Conservation (phyloP, 331 rosid genomes). For the Malus hybrid region DNA sequence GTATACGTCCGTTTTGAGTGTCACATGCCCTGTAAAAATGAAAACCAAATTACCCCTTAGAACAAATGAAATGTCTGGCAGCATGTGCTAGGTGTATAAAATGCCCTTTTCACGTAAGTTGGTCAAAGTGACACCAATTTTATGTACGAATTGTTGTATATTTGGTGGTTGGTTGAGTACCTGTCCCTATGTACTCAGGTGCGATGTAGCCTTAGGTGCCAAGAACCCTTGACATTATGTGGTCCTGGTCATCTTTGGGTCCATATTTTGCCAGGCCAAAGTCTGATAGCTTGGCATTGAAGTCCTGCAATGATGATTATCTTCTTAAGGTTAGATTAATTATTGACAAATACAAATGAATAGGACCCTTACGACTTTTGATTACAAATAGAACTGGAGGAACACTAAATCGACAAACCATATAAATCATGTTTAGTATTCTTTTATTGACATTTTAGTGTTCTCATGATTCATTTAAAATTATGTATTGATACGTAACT, state of each 20-base stretch:
- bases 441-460: background rate
- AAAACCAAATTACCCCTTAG: background rate
- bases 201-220: conserved; percentile 48
- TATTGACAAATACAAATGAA: background rate
- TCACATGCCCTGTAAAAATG: conserved; percentile 35
- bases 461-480: too few relatives aligned
- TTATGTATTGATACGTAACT: too few relatives aligned
- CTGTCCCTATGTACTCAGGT: conserved; percentile 32
- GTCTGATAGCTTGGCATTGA: conserved; percentile 38
- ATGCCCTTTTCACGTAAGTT: background rate
- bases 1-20: conserved; percentile 32
- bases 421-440: too few relatives aligned
- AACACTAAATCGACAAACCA: background rate
- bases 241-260: conserved; percentile 26
- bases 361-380: background rate
- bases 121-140: background rate
- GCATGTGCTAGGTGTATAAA: background rate
- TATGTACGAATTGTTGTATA: background rate
- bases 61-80: background rate
- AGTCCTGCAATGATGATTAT: conserved; percentile 17
- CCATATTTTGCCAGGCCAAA: conserved; percentile 44
- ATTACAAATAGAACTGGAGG: background rate
- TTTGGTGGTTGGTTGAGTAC: background rate
- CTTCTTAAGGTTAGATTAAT: background rate
- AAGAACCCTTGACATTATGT: conserved; percentile 24